phyloP scores from a whole-genome alignment of 2,329 filamentous ascomycete genomes.

The Sclerotinia nivalis region DNA sequence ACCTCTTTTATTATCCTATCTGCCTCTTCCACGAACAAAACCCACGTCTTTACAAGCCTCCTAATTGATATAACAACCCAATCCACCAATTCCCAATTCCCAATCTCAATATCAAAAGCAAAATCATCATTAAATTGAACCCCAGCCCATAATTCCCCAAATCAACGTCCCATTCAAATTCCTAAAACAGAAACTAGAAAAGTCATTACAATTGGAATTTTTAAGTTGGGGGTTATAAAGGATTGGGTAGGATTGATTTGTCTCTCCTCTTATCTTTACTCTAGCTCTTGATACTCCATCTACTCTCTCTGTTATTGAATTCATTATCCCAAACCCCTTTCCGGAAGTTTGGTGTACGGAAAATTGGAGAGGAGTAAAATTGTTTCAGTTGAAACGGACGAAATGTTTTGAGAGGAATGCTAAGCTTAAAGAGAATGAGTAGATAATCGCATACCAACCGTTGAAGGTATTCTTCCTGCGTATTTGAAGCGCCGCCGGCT shows the following conservation, averaged over 20 bases:
- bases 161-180: constrained; percentile 2
- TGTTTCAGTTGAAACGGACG: no score
- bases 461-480: constrained; percentile 14
- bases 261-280: background rate
- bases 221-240: constrained; percentile 5
- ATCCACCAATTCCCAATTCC: no score
- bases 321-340: no score
- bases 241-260: constrained; percentile 13
- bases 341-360: no score
- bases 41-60: no score
- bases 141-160: background rate
- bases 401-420: fast-evolving
- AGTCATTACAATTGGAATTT: background rate
- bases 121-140: background rate
- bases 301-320: no score
- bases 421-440: background rate
- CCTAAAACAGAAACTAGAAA: constrained; percentile 6
- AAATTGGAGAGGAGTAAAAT: no score
- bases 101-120: no score
- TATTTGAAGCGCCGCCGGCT: background rate
- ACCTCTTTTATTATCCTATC: no score
- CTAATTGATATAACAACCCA: no score
- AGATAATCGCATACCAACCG: constrained; percentile 13
- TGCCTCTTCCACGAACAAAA: no score
- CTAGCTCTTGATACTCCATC: no score